Base-by-base conservation (phyloP, 129 eudicot genomes). In the Flaveria robusta region DNA sequence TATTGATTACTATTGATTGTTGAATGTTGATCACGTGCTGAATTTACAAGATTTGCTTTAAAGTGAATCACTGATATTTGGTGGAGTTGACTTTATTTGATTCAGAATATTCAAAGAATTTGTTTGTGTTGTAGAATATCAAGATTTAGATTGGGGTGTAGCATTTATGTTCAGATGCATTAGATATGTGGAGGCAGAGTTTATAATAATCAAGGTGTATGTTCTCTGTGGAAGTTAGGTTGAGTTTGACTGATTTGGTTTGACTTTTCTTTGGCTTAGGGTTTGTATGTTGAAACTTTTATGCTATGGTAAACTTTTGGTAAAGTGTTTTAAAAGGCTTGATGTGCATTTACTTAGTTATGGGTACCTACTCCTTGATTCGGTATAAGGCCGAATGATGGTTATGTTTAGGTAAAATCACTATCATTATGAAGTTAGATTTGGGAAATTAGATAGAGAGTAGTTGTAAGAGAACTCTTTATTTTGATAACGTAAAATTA, bases 131-230 rank as follows among this genome's bases (percentile, higher is more conserved):
- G 2, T 66, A 16, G 5, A 34, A 24, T 50, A 14, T 7, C 29
- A 66, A 72, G 69, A 80, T 55, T 65, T 66, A 72, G 74, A 80
- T 55, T 65, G 52, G 74, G 68, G 74, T 55, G 26, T 62, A 26
- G 68, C 49, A 63, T 39, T 72, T 49, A 9, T 4, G 22, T 72
- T 24, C 13, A 71, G 72, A 72, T 71, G 20, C 20, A 27, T 65
- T 8, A 18, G 42, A 56, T 72, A 65, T 72, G 74, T 50, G 51
- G 1, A 71, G 66, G 24, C n/a, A 8, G 64, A 62, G 67, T 42
- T 51, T 6, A 12, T 65, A 0, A 15, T 29, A 34, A 72, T 52
- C n/a, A 73, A 54, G 39, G 3, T 34, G 39, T 34, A 34, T 71
- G 27, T 26, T 7, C 2, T 58, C 10, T 42, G 22, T 52, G 16